A percentile compares a stretch with the other conserved stretches of the same genome.
Evolutionary conservation across 2,329 filamentous ascomycete species (phyloP).

Genomic region (Thielaviopsis punctulata): DNA sequence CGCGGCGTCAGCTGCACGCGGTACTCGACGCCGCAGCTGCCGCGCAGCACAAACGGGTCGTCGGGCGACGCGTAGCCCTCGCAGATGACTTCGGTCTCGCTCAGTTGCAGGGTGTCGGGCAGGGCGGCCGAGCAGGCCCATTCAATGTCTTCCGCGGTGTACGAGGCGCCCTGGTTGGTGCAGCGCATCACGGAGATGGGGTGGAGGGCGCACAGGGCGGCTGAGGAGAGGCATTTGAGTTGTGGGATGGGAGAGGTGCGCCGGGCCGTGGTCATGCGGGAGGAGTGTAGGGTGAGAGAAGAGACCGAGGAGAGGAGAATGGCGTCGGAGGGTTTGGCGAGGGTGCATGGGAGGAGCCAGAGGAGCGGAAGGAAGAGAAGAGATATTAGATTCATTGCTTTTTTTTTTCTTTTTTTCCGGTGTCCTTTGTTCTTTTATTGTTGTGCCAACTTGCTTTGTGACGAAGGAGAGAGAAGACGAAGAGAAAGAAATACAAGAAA

Average conservation of each 20-base stretch:
- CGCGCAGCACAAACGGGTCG: constrained; percentile 76
- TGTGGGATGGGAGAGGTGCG: constrained; percentile 63
- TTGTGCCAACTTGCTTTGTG: too few species aligned
- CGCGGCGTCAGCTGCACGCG: constrained; percentile 57
- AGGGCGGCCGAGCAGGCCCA: constrained; percentile 66
- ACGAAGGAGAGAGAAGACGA: background rate
- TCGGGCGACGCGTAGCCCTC: constrained; percentile 67
- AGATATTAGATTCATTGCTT: background rate
- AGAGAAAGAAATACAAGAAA: background rate
- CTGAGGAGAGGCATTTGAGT: constrained; percentile 56
- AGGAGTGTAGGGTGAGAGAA: constrained; percentile 56
- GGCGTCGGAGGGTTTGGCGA: constrained; percentile 22
- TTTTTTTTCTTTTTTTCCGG: too few species aligned
- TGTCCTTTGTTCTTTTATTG: too few species aligned
- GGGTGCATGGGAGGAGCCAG: background rate
- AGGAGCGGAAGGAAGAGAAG: background rate
- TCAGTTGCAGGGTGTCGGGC: constrained; percentile 50
- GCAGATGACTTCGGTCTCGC: constrained; percentile 76
- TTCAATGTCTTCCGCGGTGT: constrained; percentile 64
- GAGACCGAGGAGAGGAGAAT: constrained; percentile 48
- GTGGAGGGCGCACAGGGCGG: constrained; percentile 49
- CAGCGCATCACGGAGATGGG: constrained; percentile 57
- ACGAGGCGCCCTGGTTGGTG: constrained; percentile 67
- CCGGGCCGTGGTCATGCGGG: constrained; percentile 52
- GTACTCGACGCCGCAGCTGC: constrained; percentile 88